Conservation (phyloP, 306 rosid species). For the Lagenaria siceraria region DNA sequence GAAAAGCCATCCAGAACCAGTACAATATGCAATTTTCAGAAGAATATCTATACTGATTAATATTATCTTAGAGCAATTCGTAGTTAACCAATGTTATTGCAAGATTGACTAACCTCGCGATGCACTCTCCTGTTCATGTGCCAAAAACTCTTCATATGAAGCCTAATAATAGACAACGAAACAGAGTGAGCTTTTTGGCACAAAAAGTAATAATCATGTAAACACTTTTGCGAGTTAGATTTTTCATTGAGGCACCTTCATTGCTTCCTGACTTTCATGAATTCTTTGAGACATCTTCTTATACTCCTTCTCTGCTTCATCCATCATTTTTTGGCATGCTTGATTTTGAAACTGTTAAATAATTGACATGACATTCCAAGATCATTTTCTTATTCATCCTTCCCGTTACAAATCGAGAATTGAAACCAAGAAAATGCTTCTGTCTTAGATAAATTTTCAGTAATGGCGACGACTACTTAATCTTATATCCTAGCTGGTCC, state of each 20-base stretch:
- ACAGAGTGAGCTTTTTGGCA: neutral
- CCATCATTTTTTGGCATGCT: conserved; percentile 56
- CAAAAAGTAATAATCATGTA: neutral
- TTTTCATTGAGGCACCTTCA: conserved; percentile 38
- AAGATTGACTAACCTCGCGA: conserved; percentile 44
- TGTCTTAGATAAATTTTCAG: neutral
- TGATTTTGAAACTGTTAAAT: conserved; percentile 58
- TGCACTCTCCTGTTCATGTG: conserved; percentile 58
- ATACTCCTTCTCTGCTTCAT: conserved; percentile 62
- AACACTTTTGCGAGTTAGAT: neutral
- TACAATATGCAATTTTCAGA: neutral
- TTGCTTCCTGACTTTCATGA: conserved; percentile 51
- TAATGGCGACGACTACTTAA: neutral
- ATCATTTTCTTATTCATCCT: conserved; percentile 2
- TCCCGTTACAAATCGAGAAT: neutral
- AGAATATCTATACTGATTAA: neutral
- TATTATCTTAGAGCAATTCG: neutral
- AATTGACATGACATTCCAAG: conserved; percentile 5
- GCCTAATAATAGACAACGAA: conserved; percentile 31
- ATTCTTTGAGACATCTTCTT: conserved; percentile 55
- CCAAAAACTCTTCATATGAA: conserved; percentile 62
- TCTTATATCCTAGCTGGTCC: neutral
- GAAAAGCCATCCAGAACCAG: neutral
- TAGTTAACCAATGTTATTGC: neutral
- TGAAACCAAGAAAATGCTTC: neutral